phyloP scores from a whole-genome alignment of 2,329 filamentous ascomycete genomes.

The Didymella lethalis region DNA sequence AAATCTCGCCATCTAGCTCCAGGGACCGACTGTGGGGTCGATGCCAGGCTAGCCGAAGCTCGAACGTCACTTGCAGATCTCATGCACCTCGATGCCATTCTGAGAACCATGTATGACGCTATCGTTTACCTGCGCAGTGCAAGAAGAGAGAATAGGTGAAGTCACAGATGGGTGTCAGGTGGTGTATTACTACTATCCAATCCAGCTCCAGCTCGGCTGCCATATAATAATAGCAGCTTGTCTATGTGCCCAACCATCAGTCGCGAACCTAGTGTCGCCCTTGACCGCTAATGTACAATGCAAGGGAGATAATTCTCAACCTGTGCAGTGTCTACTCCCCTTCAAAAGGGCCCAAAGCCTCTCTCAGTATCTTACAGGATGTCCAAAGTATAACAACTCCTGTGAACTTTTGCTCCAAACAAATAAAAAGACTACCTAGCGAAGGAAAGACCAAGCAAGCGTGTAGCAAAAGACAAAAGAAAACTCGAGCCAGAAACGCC shows the following conservation, averaged over 20 bases:
- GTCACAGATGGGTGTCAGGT: neutral
- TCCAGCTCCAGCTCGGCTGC: neutral
- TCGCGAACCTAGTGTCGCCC: neutral
- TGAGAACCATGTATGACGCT: constrained; percentile 7
- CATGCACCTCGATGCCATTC: constrained; percentile 12
- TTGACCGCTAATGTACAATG: constrained; percentile 3
- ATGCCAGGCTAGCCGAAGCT: constrained; percentile 23
- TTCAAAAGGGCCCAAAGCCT: neutral
- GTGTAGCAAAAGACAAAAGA: constrained; percentile 12
- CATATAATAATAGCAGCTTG: constrained; percentile 3
- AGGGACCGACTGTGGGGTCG: constrained; percentile 27
- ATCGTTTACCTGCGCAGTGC: neutral
- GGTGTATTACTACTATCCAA: constrained; percentile 15
- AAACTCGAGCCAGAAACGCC: constrained; percentile 8
- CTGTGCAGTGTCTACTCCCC: neutral
- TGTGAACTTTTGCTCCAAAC: constrained; percentile 11
- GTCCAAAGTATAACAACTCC: neutral
- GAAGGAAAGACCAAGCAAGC: constrained; percentile 14
- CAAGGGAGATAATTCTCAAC: constrained; percentile 2
- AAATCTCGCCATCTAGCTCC: constrained; percentile 26
- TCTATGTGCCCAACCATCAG: constrained; percentile 6
- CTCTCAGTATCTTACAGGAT: constrained; percentile 18
- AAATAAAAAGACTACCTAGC: constrained; percentile 3
- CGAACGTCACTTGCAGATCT: constrained; percentile 25
- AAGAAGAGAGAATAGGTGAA: neutral